Evolutionary conservation across 352 stramenopile species (phyloP).

Genomic region (Phytophthora vignae): DNA sequence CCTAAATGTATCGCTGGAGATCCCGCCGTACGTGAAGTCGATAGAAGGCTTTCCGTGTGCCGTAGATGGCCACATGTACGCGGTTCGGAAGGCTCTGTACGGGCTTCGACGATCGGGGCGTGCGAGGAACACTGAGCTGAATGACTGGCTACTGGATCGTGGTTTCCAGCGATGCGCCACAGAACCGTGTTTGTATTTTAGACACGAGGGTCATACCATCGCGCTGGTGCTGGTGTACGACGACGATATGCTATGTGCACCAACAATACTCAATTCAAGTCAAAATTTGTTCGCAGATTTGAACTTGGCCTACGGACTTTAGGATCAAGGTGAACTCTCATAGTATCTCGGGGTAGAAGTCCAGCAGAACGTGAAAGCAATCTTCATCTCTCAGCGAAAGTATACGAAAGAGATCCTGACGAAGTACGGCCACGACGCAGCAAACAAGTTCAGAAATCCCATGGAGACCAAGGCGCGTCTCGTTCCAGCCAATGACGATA

Average conservation of each 20-base stretch:
- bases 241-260: conserved; percentile 15
- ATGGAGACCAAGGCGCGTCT: conserved; percentile 7
- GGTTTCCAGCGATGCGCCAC: conserved; percentile 6
- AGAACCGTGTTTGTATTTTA: conserved; percentile 20
- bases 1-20: conserved; percentile 8
- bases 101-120: conserved; percentile 12
- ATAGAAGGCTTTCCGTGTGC: conserved; percentile 4
- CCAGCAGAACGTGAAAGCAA: not conserved
- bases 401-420: conserved; percentile 1
- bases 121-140: conserved; percentile 13
- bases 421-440: not conserved
- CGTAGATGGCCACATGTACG: conserved; percentile 3
- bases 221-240: conserved; percentile 10
- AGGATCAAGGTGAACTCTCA: conserved; percentile 11
- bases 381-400: conserved; percentile 4
- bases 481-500: not conserved
- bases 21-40: conserved; percentile 5
- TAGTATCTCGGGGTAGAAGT: conserved; percentile 12
- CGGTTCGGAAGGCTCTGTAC: conserved; percentile 16
- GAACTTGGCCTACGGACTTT: conserved; percentile 2
- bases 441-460: conserved; percentile 10
- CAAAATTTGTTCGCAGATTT: conserved; percentile 4
- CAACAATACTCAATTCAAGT: conserved; percentile 2
- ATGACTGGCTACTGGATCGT: not conserved
- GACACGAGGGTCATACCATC: conserved; percentile 10